A percentile compares a stretch with the other conserved stretches of the same genome.
Evolutionary conservation across 208 protist genomes (phyloP).

Genomic region (Leishmania aethiopica): DNA sequence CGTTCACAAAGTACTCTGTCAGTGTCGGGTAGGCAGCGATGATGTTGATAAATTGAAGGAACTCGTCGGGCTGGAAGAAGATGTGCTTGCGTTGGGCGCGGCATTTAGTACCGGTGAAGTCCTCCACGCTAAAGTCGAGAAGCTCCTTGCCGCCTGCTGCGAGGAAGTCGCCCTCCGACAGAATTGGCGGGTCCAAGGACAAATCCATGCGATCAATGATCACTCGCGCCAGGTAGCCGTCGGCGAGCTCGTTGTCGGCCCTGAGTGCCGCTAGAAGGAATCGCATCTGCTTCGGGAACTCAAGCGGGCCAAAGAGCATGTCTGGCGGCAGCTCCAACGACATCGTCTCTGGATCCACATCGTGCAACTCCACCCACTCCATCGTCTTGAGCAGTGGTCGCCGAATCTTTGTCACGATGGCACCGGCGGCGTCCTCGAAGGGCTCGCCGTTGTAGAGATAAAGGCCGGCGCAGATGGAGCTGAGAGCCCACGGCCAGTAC

Average conservation of each 20-base stretch:
- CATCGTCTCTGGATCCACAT: constrained; percentile 90
- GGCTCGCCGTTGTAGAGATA: constrained; percentile 90
- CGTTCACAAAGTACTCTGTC: constrained; percentile 71
- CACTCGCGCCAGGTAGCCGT: constrained; percentile 88
- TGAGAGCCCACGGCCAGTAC: constrained; percentile 89
- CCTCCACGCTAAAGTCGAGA: constrained; percentile 80
- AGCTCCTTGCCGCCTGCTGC: constrained; percentile 65
- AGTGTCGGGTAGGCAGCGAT: constrained; percentile 71
- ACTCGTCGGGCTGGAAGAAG: constrained; percentile 87
- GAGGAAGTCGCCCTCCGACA: constrained; percentile 71
- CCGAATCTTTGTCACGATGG: constrained; percentile 79
- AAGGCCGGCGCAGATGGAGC: constrained; percentile 70
- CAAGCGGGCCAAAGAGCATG: constrained; percentile 86
- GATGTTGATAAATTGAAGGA: constrained; percentile 86
- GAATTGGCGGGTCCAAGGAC: constrained; percentile 75
- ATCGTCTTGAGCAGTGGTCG: constrained; percentile 81
- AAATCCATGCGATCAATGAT: constrained; percentile 90
- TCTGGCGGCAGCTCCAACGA: constrained; percentile 89
- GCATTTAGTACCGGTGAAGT: constrained; percentile 69
- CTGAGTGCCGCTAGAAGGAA: constrained; percentile 86
- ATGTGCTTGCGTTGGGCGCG: constrained; percentile 72
- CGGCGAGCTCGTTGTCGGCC: constrained; percentile 88
- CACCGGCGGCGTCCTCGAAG: constrained; percentile 82
- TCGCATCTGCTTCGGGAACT: constrained; percentile 88
- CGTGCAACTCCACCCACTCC: constrained; percentile 91